Evolutionary conservation across 2,329 filamentous ascomycete genomes (phyloP).

Genomic region (Juglanconis oblonga): DNA sequence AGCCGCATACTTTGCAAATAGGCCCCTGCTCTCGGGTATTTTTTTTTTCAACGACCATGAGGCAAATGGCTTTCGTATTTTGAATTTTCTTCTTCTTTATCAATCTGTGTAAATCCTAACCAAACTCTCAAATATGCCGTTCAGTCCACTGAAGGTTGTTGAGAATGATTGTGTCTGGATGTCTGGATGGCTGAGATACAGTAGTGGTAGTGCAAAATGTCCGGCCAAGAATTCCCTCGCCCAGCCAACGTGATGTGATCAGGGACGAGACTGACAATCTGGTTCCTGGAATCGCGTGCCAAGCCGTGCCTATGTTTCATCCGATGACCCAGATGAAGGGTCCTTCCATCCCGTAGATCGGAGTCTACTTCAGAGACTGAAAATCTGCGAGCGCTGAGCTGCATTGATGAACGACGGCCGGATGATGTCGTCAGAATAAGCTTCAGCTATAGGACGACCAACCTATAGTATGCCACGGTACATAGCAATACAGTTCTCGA

Average conservation of each 20-base stretch:
- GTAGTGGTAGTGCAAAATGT: neutral
- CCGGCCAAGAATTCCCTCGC: neutral
- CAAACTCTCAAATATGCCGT: no score
- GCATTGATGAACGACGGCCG: neutral
- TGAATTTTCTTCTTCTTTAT: no score
- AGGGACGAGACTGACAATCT: neutral
- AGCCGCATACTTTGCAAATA: no score
- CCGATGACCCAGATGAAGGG: slow-evolving; percentile 4
- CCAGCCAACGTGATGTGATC: neutral
- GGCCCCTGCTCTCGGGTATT: no score
- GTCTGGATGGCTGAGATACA: no score
- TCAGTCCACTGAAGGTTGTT: no score
- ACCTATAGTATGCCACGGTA: neutral
- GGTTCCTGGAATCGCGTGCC: neutral
- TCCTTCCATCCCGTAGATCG: neutral
- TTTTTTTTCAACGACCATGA: no score
- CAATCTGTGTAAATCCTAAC: no score
- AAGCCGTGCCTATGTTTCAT: slow-evolving; percentile 2
- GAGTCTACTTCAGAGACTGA: neutral
- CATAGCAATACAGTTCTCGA: neutral
- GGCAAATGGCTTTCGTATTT: no score
- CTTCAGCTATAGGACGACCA: neutral
- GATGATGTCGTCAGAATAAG: slow-evolving; percentile 9
- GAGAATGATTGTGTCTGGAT: no score
- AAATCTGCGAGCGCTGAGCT: neutral